Percentiles rank a stretch among this genome's conserved stretches.
phyloP scores from a whole-genome alignment of 805 yeast species.

The Wickerhamiella allomyrinae region DNA sequence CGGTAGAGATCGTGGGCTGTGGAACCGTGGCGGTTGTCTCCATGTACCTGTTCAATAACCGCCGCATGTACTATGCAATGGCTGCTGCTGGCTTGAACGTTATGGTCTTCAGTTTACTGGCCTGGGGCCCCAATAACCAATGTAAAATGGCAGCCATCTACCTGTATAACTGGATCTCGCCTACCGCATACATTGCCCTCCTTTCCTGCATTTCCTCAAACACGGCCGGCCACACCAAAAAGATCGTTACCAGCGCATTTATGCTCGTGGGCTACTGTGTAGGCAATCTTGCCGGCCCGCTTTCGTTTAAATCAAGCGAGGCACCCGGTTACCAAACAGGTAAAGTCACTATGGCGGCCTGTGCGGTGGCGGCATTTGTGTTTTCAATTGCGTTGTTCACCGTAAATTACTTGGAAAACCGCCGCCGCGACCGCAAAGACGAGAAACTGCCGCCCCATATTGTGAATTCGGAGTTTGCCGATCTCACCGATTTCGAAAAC shows the following conservation, averaged over 20 bases:
- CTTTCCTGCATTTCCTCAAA: slow-evolving; percentile 27
- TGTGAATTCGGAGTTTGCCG: slow-evolving; percentile 32
- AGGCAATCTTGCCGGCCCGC: slow-evolving; percentile 63
- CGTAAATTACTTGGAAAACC: slow-evolving; percentile 28
- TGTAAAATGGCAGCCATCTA: slow-evolving; percentile 31
- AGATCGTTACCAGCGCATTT: slow-evolving; percentile 43
- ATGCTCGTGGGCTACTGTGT: slow-evolving; percentile 51
- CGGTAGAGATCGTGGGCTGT: slow-evolving; percentile 23
- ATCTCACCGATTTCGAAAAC: slow-evolving; percentile 39
- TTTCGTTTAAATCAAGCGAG: slow-evolving; percentile 41
- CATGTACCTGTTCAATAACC: slow-evolving; percentile 7
- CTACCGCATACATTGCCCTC: slow-evolving; percentile 20
- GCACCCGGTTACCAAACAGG: slow-evolving; percentile 45
- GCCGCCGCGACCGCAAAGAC: slow-evolving; percentile 23
- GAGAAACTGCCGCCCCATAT: slow-evolving; percentile 9
- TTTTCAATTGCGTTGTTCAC: slow-evolving; percentile 23
- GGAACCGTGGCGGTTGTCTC: slow-evolving; percentile 7
- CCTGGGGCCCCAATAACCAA: slow-evolving; percentile 27
- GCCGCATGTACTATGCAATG: slow-evolving; percentile 27
- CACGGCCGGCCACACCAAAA: slow-evolving; percentile 62
- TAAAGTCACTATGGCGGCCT: slow-evolving; percentile 42
- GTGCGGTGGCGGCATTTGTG: slow-evolving; percentile 31
- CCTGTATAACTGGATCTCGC: slow-evolving; percentile 20
- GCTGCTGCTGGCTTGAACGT: slow-evolving; percentile 36
- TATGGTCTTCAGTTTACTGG: slow-evolving; percentile 31